Base-by-base conservation (phyloP, 2,329 filamentous ascomycete species). In the Teratosphaeria destructans region DNA sequence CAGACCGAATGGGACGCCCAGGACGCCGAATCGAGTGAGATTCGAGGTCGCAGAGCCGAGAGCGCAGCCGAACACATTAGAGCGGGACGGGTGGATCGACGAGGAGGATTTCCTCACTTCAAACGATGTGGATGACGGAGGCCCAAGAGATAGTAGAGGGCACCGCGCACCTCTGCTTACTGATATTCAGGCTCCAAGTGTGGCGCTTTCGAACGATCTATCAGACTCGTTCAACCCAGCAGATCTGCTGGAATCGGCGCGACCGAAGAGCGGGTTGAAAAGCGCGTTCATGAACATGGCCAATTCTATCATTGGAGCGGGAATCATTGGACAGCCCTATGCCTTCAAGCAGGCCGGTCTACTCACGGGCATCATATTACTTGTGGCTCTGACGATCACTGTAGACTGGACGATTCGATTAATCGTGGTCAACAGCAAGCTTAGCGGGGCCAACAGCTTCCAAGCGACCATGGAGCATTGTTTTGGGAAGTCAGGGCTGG, bases 251-350 rank as follows among this genome's bases (percentile, higher is more conserved):
- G 82, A 85, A 65, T 79, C 74, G 63, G 80, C 82, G 23, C 82
- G 92, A 59, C 91, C 93, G 54, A 93, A 93, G 76, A 95, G 90
- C 60, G 88, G 88, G 5, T 81, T 97, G 76, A 81, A 83, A 63
- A 90, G 88, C 72, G 93, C 94, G 3, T 97, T 99, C 67, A 96
- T 97, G 91, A 99, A 99, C 76, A 99, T 99, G 94, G 93, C 94
- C 63, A 99, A 99, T 78, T 95, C 89, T 68, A 99, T 99, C 73
- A 96, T 99, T 62, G 85, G 85, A 34, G 85, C 85, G 34, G 85
- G 85, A 2, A 87, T 87, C 61, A 87, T 87, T 66, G 85, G 80
- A 32, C 94, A 99, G 76, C 92, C 94, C 12, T 99, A 97, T 75
- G 94, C 94, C n/a, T 87, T 99, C 71, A 85, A 85, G 60, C 92